Conservation (phyloP, 371 early-diverging fungal genomes). For the Apophysomyces variabilis region DNA sequence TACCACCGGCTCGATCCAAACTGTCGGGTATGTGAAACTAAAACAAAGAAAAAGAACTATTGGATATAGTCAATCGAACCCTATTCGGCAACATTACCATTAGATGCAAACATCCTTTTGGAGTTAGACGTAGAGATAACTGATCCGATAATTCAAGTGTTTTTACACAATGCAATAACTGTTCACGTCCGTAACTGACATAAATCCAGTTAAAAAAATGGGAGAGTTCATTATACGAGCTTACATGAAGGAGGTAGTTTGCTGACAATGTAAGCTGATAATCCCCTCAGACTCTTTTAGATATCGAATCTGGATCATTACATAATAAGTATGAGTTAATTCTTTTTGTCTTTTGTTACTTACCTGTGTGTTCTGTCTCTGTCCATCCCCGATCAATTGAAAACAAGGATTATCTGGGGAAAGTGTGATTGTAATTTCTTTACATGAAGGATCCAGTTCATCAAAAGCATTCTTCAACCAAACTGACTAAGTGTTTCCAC, state of each 20-base stretch:
- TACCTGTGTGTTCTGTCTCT: conserved; percentile 27
- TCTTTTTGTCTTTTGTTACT: neutral
- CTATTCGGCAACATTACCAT: conserved; percentile 24
- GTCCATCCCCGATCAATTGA: conserved; percentile 29
- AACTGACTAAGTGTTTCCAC: conserved; percentile 16
- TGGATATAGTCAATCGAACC: neutral
- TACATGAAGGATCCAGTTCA: conserved; percentile 36
- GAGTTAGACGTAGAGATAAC: conserved; percentile 38
- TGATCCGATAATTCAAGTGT: conserved; percentile 41
- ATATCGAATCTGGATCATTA: conserved; percentile 28
- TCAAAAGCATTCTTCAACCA: conserved; percentile 39
- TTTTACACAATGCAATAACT: conserved; percentile 37
- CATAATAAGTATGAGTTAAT: neutral
- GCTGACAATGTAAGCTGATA: conserved; percentile 32
- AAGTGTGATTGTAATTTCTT: conserved; percentile 32
- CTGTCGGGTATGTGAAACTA: neutral
- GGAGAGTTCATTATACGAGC: neutral
- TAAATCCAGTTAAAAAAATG: neutral
- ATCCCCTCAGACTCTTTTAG: conserved; percentile 40
- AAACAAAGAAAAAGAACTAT: neutral
- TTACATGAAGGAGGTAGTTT: conserved; percentile 35
- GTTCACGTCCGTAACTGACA: conserved; percentile 38
- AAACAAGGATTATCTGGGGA: conserved; percentile 40
- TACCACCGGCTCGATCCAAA: neutral
- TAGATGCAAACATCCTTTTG: conserved; percentile 35